Percentiles rank a stretch among this genome's conserved stretches.
Evolutionary conservation across 2,329 filamentous ascomycete species (phyloP).

Genomic region (Fusarium falciforme): DNA sequence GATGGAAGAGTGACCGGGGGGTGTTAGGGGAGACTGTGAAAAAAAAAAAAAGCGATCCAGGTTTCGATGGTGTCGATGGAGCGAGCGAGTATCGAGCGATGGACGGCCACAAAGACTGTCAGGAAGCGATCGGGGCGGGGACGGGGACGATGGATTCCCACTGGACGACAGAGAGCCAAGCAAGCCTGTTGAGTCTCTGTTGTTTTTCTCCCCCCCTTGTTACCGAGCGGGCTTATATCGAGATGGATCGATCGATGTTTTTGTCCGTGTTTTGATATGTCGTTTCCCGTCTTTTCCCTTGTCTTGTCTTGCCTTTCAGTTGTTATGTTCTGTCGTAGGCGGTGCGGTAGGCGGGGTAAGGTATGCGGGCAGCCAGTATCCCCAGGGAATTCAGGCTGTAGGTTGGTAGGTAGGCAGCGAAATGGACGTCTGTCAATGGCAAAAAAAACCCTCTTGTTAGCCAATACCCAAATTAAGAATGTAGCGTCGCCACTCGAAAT

Average conservation of each 20-base stretch:
- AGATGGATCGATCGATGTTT: not conserved
- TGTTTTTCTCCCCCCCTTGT: not conserved
- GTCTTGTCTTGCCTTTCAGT: not conserved
- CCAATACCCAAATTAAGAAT: slow-evolving; percentile 11
- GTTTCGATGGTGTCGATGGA: slow-evolving; percentile 18
- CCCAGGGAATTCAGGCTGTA: not conserved
- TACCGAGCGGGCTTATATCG: not conserved
- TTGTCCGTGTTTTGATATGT: slow-evolving; percentile 9
- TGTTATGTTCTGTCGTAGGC: slow-evolving; percentile 1
- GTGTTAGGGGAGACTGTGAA: slow-evolving; percentile 13
- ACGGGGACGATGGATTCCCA: slow-evolving; percentile 19
- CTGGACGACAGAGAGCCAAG: slow-evolving; percentile 5
- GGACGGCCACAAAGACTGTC: slow-evolving; percentile 14
- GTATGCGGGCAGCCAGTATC: not conserved
- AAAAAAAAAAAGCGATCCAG: slow-evolving; percentile 35
- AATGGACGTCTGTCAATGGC: slow-evolving; percentile 26
- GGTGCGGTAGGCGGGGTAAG: slow-evolving; percentile 26
- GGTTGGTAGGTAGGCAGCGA: not conserved
- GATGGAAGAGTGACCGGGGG: slow-evolving; percentile 21
- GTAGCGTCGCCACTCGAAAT: slow-evolving; percentile 10
- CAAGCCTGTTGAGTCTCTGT: not conserved
- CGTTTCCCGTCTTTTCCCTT: slow-evolving; percentile 24
- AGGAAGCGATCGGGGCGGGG: slow-evolving; percentile 19
- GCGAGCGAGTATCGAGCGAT: slow-evolving; percentile 14
- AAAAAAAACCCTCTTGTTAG: slow-evolving; percentile 17